phyloP scores from a whole-genome alignment of 257 asterid species.

The Nicotiana tabacum region DNA sequence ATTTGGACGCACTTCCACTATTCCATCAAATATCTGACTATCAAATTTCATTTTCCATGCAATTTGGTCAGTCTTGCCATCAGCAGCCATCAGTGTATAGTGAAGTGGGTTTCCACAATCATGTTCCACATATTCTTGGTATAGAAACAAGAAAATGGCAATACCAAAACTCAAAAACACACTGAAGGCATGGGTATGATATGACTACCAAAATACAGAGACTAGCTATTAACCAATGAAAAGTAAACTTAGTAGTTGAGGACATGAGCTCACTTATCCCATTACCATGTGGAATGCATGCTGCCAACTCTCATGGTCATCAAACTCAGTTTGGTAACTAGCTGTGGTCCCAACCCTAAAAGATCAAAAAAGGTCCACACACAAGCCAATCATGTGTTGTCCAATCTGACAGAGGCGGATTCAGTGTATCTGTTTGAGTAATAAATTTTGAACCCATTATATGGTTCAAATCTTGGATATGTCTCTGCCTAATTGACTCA shows the following conservation, averaged over 20 bases:
- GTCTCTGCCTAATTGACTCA: background rate
- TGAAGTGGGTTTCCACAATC: background rate
- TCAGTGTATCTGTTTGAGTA: no score
- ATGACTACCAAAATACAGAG: background rate
- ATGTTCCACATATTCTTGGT: background rate
- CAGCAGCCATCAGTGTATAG: background rate
- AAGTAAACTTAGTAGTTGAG: background rate
- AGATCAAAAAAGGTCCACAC: background rate
- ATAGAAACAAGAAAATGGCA: background rate
- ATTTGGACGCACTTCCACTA: background rate
- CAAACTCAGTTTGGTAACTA: constrained; percentile 1
- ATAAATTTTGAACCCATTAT: no score
- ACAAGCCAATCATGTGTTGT: constrained; percentile 6
- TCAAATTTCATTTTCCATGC: background rate
- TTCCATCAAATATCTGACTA: no score
- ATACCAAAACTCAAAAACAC: background rate
- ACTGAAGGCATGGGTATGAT: background rate
- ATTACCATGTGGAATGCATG: constrained; percentile 13
- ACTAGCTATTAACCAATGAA: background rate
- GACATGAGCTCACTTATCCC: constrained; percentile 5
- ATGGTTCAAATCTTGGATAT: no score
- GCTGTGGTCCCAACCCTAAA: background rate
- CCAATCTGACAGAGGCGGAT: background rate
- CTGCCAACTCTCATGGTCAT: constrained; percentile 7
- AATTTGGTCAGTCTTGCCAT: background rate